Conservation (phyloP, 768 basidiomycete genomes). For the Auricularia auricula-judae region DNA sequence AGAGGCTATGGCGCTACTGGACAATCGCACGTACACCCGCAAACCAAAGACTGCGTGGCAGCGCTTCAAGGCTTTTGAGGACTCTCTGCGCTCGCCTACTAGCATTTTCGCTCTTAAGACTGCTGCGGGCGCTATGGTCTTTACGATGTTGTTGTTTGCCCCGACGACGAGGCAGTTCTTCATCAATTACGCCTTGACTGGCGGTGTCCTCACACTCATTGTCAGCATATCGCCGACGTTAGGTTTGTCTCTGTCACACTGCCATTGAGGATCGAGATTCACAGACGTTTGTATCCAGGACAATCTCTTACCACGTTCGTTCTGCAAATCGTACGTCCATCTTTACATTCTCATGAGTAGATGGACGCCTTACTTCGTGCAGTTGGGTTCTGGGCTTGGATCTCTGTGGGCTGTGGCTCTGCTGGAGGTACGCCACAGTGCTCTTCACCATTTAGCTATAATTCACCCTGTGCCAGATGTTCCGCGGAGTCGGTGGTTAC, state of each 20-base stretch:
- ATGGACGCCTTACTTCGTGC: neutral
- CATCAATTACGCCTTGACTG: constrained; percentile 16
- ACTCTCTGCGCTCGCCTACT: constrained; percentile 6
- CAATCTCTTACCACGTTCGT: constrained; percentile 20
- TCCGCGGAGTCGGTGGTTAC: constrained; percentile 19
- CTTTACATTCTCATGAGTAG: constrained; percentile 4
- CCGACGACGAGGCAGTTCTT: constrained; percentile 15
- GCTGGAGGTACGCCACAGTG: constrained; percentile 5
- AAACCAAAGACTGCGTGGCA: constrained; percentile 8
- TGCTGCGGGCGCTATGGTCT: constrained; percentile 14
- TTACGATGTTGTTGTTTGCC: constrained; percentile 17
- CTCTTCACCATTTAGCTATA: neutral
- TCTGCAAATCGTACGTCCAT: constrained; percentile 18
- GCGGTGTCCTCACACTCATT: constrained; percentile 19
- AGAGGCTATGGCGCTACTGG: constrained; percentile 18
- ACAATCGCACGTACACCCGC: constrained; percentile 9
- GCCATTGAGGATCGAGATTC: neutral
- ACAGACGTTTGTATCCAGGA: constrained; percentile 5
- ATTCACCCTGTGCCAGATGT: constrained; percentile 11
- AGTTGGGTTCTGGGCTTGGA: neutral
- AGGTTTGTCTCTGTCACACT: constrained; percentile 3
- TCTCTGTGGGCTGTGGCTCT: constrained; percentile 11
- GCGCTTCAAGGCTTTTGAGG: constrained; percentile 8
- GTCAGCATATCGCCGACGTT: constrained; percentile 19
- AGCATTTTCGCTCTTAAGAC: constrained; percentile 18